Evolutionary conservation across 768 basidiomycete genomes (phyloP).

Genomic region (Rhizopogon roseolus): DNA sequence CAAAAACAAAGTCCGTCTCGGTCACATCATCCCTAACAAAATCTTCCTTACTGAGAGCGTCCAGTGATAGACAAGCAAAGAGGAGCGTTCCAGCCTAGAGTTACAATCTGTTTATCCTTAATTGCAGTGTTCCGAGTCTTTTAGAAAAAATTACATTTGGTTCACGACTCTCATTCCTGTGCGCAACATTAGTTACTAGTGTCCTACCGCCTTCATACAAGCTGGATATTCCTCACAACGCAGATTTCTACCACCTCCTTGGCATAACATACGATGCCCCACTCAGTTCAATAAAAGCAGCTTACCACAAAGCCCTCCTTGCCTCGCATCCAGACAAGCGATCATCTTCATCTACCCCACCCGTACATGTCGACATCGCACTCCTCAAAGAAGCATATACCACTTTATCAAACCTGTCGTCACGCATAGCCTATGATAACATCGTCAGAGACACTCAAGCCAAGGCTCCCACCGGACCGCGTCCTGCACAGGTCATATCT

Average conservation of each 20-base stretch:
- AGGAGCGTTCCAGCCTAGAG: too few relatives aligned
- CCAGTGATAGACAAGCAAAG: too few relatives aligned
- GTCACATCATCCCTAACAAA: too few relatives aligned
- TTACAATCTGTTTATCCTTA: too few relatives aligned
- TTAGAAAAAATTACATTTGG: too few relatives aligned
- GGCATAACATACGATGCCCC: slow-evolving; percentile 46
- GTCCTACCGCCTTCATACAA: neutral
- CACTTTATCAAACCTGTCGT: slow-evolving; percentile 47
- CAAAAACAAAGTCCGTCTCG: too few relatives aligned
- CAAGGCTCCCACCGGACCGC: slow-evolving; percentile 30
- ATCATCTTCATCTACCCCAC: slow-evolving; percentile 20
- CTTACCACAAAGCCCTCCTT: slow-evolving; percentile 65
- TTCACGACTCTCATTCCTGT: too few relatives aligned
- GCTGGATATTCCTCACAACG: slow-evolving; percentile 8
- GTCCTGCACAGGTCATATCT: slow-evolving; percentile 77
- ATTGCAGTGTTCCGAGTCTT: too few relatives aligned
- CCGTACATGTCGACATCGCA: slow-evolving; percentile 39
- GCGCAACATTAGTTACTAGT: too few relatives aligned
- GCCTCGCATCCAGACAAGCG: slow-evolving; percentile 62
- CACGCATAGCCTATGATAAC: slow-evolving; percentile 50
- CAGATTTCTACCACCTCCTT: slow-evolving; percentile 61
- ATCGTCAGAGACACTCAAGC: slow-evolving; percentile 8
- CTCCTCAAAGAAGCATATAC: slow-evolving; percentile 64
- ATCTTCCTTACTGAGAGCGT: too few relatives aligned
- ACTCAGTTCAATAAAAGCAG: slow-evolving; percentile 54